phyloP scores from a whole-genome alignment of 108 stramenopile species.

The Nannochloropsis salina region DNA sequence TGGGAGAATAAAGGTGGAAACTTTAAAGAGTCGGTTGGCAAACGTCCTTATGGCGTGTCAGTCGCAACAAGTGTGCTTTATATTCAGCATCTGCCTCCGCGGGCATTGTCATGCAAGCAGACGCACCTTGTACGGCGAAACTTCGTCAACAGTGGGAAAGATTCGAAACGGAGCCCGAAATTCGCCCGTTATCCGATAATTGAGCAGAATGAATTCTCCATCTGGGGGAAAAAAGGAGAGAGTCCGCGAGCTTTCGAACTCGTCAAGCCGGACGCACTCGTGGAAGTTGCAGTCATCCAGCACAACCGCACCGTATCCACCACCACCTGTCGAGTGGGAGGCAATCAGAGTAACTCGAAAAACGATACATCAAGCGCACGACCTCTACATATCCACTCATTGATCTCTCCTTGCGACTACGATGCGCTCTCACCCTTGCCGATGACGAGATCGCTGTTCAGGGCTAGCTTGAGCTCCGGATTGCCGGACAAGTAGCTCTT shows the following conservation, averaged over 20 bases:
- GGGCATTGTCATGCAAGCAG: no score
- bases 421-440: conserved; percentile 57
- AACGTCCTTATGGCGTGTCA: no score
- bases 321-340: conserved; percentile 18
- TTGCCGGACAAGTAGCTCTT: conserved; percentile 87
- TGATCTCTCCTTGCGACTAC: not conserved
- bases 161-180: conserved; percentile 95
- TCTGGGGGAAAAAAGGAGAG: conserved; percentile 94
- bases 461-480: conserved; percentile 90
- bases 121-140: conserved; percentile 69
- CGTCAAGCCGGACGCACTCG: conserved; percentile 89
- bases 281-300: conserved; percentile 90
- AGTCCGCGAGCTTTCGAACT: conserved; percentile 75
- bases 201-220: conserved; percentile 96
- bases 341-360: no score
- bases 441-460: conserved; percentile 95
- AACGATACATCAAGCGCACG: no score
- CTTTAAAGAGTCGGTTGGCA: no score
- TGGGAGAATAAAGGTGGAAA: not conserved
- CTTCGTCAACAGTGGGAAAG: conserved; percentile 87
- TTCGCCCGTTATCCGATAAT: conserved; percentile 91
- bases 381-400: no score
- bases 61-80: no score
- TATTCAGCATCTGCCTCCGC: no score
- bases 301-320: conserved; percentile 63